Conservation (phyloP, 2,329 filamentous ascomycete species). For the Sphaerulina vaccinii region DNA sequence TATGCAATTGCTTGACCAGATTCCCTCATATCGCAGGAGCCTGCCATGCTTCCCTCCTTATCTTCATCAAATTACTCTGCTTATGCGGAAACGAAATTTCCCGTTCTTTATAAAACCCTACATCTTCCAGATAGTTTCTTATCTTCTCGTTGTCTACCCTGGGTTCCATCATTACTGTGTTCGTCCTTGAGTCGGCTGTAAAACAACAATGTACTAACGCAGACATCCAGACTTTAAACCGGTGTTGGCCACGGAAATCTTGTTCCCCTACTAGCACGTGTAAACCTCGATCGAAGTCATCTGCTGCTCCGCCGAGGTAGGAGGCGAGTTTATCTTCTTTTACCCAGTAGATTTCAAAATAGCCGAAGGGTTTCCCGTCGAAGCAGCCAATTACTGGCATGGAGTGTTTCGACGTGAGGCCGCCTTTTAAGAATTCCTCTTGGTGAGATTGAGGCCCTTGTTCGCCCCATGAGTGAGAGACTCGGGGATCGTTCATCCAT, state of each 20-base stretch:
- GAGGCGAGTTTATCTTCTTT: conserved; percentile 82
- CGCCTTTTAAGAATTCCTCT: conserved; percentile 65
- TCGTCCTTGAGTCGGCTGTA: conserved; percentile 73
- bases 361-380: conserved; percentile 93
- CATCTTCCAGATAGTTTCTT: conserved; percentile 66
- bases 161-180: conserved; percentile 82
- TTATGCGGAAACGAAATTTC: conserved; percentile 90
- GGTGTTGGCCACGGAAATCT: conserved; percentile 77
- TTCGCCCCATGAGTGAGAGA: conserved; percentile 81
- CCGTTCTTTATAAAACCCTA: conserved; percentile 81
- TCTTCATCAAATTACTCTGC: conserved; percentile 80
- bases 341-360: conserved; percentile 98
- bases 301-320: conserved; percentile 65
- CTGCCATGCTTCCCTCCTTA: conserved; percentile 77
- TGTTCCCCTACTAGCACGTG: conserved; percentile 90
- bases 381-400: conserved; percentile 92
- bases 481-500: conserved; percentile 87
- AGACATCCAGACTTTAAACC: conserved; percentile 77
- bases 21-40: conserved; percentile 56
- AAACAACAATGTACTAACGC: conserved; percentile 86
- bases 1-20: too few species aligned
- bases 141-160: conserved; percentile 84
- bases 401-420: conserved; percentile 67
- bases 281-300: conserved; percentile 82
- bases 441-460: conserved; percentile 57